These are phyloP conservation scores for Populus hybrid DNA, from an alignment of 441 rosid genomes.

Conservation along the genomic window DNA sequence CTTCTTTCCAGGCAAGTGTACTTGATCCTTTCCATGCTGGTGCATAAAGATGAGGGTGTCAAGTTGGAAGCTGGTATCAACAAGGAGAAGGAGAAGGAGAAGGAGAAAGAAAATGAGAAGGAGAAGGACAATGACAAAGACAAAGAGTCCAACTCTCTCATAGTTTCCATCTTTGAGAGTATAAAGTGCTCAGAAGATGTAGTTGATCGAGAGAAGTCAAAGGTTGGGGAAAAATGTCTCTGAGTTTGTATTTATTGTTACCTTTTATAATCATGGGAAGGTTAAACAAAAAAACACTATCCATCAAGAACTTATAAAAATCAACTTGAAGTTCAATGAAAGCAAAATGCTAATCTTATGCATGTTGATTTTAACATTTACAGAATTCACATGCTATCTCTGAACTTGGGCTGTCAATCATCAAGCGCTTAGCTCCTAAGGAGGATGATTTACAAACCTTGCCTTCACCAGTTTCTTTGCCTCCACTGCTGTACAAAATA, in stretches of 20 bases:
- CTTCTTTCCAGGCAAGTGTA: conserved; percentile 69
- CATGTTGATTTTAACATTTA: conserved; percentile 21
- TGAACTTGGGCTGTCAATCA: conserved; percentile 83
- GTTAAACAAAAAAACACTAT: background rate
- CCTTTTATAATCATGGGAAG: background rate
- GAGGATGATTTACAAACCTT: conserved; percentile 36
- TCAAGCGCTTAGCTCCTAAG: conserved; percentile 54
- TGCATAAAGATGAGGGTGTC: conserved; percentile 81
- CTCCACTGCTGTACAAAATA: conserved; percentile 61
- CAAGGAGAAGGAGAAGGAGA: conserved; percentile 54
- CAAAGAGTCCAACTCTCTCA: conserved; percentile 21
- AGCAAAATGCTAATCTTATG: conserved; percentile 19
- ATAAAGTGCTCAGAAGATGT: conserved; percentile 81
- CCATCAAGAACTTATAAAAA: background rate
- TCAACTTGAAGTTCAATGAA: background rate
- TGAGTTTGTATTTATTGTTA: conserved; percentile 14
- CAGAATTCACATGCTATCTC: conserved; percentile 95
- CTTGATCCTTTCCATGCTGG: conserved; percentile 62
- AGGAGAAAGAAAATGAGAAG: background rate
- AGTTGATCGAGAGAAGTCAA: conserved; percentile 67
- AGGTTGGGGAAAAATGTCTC: conserved; percentile 46
- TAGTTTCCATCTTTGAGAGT: conserved; percentile 56
- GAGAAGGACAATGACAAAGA: conserved; percentile 33
- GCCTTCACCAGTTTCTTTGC: conserved; percentile 52
- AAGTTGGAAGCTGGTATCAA: conserved; percentile 60